These are phyloP conservation scores for Monosporascus sp. DNA, from an alignment of 2,329 filamentous ascomycete genomes.

Conservation along the genomic window DNA sequence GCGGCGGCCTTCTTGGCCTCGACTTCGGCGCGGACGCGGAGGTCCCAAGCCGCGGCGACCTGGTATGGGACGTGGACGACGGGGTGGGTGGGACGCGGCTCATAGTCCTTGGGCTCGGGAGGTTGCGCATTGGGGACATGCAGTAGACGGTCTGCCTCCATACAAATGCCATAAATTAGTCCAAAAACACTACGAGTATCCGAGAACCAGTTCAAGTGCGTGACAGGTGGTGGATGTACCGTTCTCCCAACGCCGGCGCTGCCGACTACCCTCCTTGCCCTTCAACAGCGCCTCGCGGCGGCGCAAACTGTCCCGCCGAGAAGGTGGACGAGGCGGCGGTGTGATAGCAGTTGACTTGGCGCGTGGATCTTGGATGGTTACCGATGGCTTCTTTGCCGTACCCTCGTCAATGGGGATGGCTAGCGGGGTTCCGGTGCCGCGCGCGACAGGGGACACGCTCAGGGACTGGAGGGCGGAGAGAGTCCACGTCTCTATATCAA, in stretches of 20 bases:
- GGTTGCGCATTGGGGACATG: constrained; percentile 83
- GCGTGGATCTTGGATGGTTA: constrained; percentile 23
- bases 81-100: constrained; percentile 74
- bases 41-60: constrained; percentile 53
- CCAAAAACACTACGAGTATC: not conserved
- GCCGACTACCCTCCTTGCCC: constrained; percentile 84
- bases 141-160: constrained; percentile 67
- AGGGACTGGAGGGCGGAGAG: constrained; percentile 51
- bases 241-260: constrained; percentile 91
- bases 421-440: constrained; percentile 59
- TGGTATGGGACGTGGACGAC: constrained; percentile 81
- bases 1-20: constrained; percentile 40
- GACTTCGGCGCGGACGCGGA: constrained; percentile 41
- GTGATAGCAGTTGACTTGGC: constrained; percentile 20
- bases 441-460: constrained; percentile 49
- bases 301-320: constrained; percentile 49
- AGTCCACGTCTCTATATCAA: constrained; percentile 67
- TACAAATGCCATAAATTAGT: constrained; percentile 3
- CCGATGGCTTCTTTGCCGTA: constrained; percentile 23
- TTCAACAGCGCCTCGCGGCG: constrained; percentile 73
- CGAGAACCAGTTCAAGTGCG: not conserved
- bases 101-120: constrained; percentile 77
- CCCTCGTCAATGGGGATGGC: constrained; percentile 70
- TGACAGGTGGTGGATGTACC: constrained; percentile 46
- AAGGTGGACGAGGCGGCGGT: constrained; percentile 39